Base-by-base conservation (phyloP, 164 flowering plant species). In the Umbilicus rupestris region DNA sequence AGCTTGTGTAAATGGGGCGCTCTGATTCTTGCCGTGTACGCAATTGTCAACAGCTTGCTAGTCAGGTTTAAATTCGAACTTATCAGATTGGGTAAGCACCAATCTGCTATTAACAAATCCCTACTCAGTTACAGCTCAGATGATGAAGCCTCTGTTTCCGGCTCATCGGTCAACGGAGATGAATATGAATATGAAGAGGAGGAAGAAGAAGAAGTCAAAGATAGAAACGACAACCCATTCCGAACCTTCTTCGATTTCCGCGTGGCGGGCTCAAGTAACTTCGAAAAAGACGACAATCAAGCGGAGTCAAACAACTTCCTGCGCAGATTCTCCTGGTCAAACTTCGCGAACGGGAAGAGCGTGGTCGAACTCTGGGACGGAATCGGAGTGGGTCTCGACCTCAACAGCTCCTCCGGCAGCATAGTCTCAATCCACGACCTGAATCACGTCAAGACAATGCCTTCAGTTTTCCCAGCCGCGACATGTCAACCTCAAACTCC, bases 1-100 rank as follows among this genome's bases (percentile, higher is more conserved):
- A 33, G 45, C 14, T 63, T 63, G 10, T 63, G 65, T 45, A 63
- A 63, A 41, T 63, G 65, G 65, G 65, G 65, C 26, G 65, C 65
- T 24, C 11, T 63, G n/a, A 33, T 63, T 9, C 15, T 63, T 6
- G 65, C 65, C 46, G 42, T 63, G 42, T 63, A 35, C 26, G 65
- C 65, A 20, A 63, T 41, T 22, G 42, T 63, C 65, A 63, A 41
- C 22, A 63, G 65, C 24, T 31, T 63, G 10, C 20, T 63, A 14
- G 45, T 37, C 30, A 63, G 65, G 29, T 63, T 63, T 15, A 39
- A 5, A 63, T 11, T 63, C 29, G 5, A n/a, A 5, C 26, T 63
- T 14, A 29, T 63, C 16, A 39, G 65, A 22, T 63, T 63, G 14
- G 16, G 46, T 20, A 63, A 41, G 1, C 42, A 29, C 14, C 65